Percentiles rank a stretch among this genome's conserved stretches.
Conservation (phyloP, 169 alveolate species). For the Plasmodium vivax region DNA sequence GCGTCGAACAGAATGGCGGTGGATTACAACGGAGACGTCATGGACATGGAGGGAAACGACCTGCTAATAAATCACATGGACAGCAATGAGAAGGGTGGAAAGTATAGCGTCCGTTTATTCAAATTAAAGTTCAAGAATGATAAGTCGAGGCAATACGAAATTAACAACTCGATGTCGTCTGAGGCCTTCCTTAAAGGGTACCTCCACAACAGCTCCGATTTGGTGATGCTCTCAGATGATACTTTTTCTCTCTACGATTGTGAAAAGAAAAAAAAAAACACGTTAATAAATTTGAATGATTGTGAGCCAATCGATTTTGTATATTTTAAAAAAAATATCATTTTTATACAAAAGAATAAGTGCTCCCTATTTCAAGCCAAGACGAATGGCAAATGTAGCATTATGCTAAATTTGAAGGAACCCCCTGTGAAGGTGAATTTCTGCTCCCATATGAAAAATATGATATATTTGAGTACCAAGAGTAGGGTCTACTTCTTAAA, state of each 20-base stretch:
- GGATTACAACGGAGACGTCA: constrained; percentile 45
- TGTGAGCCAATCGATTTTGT: constrained; percentile 55
- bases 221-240: constrained; percentile 34
- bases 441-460: constrained; percentile 32
- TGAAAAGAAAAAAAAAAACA: constrained; percentile 34
- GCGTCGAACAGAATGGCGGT: neutral
- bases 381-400: constrained; percentile 27
- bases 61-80: constrained; percentile 18
- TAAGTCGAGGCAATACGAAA: constrained; percentile 43
- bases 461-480: constrained; percentile 26
- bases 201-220: neutral
- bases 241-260: constrained; percentile 35
- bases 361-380: constrained; percentile 35
- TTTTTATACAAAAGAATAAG: constrained; percentile 35
- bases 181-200: constrained; percentile 30
- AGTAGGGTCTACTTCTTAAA: constrained; percentile 61
- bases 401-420: constrained; percentile 48
- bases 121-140: constrained; percentile 34
- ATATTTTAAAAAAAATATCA: constrained; percentile 48
- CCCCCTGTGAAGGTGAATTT: constrained; percentile 36
- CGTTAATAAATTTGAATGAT: constrained; percentile 25
- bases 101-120: neutral
- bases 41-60: constrained; percentile 28
- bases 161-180: constrained; percentile 15
- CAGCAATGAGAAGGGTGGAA: neutral